These are phyloP conservation scores for Xylaria hypoxylon DNA, from an alignment of 2,329 filamentous ascomycete species.

Conservation along the genomic window DNA sequence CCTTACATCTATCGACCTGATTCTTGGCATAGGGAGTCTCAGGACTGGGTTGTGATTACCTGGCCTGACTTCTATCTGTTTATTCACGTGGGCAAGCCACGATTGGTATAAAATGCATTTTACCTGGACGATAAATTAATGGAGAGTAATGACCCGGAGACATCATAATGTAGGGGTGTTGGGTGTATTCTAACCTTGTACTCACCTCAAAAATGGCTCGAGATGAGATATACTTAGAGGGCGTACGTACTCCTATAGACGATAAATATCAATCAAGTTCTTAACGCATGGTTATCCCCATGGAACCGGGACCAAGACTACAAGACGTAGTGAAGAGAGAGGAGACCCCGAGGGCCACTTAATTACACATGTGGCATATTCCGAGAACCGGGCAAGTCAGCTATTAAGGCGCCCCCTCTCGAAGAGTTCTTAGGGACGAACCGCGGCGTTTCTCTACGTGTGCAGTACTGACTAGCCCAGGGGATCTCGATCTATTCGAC, in stretches of 20 bases:
- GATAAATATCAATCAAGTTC: constrained; percentile 24
- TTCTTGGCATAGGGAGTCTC: constrained; percentile 30
- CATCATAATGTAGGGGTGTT: constrained; percentile 10
- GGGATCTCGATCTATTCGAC: background rate
- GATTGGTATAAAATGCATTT: constrained; percentile 32
- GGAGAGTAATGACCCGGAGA: constrained; percentile 30
- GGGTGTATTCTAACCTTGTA: constrained; percentile 13
- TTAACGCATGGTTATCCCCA: constrained; percentile 2
- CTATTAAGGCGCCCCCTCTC: background rate
- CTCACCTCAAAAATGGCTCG: constrained; percentile 7
- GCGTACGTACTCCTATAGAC: constrained; percentile 24
- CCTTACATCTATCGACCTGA: background rate
- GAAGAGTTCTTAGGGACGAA: background rate
- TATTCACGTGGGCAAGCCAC: constrained; percentile 20
- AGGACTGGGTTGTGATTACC: background rate
- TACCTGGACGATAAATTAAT: constrained; percentile 32
- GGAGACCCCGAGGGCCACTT: background rate
- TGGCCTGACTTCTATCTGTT: constrained; percentile 19
- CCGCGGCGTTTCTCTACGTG: background rate
- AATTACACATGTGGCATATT: constrained; percentile 1
- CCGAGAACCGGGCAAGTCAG: constrained; percentile 7
- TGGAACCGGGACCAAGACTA: background rate
- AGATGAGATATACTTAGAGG: constrained; percentile 8
- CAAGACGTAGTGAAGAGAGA: background rate
- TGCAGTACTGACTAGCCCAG: no score